phyloP scores from a whole-genome alignment of 805 yeast genomes.

The Starmerella potacharoeniae region DNA sequence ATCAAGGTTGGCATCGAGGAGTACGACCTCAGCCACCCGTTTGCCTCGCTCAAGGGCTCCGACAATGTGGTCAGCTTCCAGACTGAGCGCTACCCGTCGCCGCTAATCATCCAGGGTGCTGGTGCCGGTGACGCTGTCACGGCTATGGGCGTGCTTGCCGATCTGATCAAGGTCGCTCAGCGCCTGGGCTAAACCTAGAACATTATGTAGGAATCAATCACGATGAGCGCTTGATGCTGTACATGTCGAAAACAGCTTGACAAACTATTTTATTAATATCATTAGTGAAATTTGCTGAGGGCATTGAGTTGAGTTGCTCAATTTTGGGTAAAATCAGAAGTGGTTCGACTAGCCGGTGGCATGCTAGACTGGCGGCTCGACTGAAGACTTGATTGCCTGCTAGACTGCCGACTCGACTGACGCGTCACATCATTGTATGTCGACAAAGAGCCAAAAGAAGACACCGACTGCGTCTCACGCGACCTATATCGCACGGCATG shows the following conservation, averaged over 20 bases:
- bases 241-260: background rate
- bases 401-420: background rate
- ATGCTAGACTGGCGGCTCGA: background rate
- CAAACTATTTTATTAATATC: too few species aligned
- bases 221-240: too few species aligned
- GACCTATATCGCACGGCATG: background rate
- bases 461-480: background rate
- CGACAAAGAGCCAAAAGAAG: background rate
- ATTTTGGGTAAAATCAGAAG: background rate
- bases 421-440: background rate
- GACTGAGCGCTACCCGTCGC: conserved; percentile 85
- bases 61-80: conserved; percentile 90
- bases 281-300: background rate
- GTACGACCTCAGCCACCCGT: conserved; percentile 83
- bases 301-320: background rate
- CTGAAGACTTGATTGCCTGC: background rate
- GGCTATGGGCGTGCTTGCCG: conserved; percentile 88
- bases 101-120: conserved; percentile 94
- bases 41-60: conserved; percentile 89
- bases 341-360: background rate
- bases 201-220: too few species aligned
- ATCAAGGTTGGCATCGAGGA: conserved; percentile 70
- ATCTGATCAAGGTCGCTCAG: conserved; percentile 81
- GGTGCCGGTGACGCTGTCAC: conserved; percentile 73
- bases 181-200: conserved; percentile 7